Evolutionary conservation across 371 early-diverging fungal species (phyloP).

Genomic region (Chytridiales sp.): DNA sequence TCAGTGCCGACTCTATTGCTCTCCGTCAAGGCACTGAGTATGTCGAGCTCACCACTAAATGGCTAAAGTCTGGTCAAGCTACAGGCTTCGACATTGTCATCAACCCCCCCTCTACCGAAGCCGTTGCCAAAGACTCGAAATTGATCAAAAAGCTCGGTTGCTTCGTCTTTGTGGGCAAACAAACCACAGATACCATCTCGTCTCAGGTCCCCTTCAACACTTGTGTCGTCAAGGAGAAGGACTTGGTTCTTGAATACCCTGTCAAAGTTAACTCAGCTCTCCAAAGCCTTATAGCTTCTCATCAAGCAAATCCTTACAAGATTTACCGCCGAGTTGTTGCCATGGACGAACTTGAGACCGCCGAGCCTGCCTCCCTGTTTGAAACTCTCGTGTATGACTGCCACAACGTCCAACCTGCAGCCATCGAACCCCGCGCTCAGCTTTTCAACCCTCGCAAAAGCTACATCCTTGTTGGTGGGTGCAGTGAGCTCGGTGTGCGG

Average conservation of each 20-base stretch:
- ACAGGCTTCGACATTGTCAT: slow-evolving; percentile 10
- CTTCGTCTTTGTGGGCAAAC: slow-evolving; percentile 1
- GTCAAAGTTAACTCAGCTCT: neutral
- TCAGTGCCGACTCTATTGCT: neutral
- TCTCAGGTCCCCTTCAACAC: neutral
- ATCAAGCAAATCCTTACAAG: neutral
- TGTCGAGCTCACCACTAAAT: neutral
- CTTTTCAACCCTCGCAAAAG: slow-evolving; percentile 15
- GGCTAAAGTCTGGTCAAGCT: neutral
- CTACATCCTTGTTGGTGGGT: slow-evolving; percentile 23
- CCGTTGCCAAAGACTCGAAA: neutral
- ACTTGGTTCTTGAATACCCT: neutral
- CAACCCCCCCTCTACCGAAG: neutral
- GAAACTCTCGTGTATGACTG: neutral
- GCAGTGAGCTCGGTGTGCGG: slow-evolving; percentile 16
- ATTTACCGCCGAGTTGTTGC: neutral
- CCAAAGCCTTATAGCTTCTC: neutral
- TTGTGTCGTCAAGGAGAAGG: neutral
- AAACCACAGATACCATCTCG: neutral
- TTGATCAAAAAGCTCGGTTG: neutral
- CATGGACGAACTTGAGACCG: slow-evolving; percentile 2
- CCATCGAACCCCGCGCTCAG: neutral
- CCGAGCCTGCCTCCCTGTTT: neutral
- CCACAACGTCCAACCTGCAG: neutral
- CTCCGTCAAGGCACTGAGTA: neutral